phyloP scores from a whole-genome alignment of 176 grass and related monocot genomes.

The Neostapfia colusana region DNA sequence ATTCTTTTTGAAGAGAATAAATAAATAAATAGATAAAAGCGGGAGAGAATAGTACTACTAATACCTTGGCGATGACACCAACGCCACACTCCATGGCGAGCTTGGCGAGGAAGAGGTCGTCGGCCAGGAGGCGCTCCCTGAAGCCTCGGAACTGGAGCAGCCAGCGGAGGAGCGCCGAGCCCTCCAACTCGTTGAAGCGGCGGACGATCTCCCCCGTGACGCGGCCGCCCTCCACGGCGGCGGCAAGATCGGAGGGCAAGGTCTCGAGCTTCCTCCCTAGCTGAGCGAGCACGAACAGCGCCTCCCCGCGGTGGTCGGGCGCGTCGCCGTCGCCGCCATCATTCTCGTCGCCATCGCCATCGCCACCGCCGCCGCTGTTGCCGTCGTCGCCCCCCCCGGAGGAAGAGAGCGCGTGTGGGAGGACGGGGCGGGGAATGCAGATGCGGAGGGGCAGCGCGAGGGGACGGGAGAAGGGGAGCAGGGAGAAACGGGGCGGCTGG shows the following conservation, averaged over 20 bases:
- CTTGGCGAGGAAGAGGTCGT: constrained; percentile 92
- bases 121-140: constrained; percentile 80
- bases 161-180: constrained; percentile 57
- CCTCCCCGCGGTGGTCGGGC: constrained; percentile 23
- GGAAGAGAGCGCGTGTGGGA: constrained; percentile 33
- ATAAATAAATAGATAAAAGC: neutral
- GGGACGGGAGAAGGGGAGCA: constrained; percentile 21
- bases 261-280: constrained; percentile 60
- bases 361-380: neutral
- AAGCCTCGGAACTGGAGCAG: constrained; percentile 72
- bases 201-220: constrained; percentile 66
- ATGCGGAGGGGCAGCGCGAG: constrained; percentile 30
- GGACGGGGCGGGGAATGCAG: constrained; percentile 25
- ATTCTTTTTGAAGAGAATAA: neutral
- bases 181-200: constrained; percentile 69
- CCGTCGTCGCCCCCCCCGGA: neutral
- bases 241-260: constrained; percentile 68
- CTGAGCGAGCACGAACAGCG: constrained; percentile 63
- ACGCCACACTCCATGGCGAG: constrained; percentile 78
- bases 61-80: constrained; percentile 74
- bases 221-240: constrained; percentile 60
- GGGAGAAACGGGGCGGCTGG: neutral
- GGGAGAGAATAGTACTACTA: too few relatives aligned
- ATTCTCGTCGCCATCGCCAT: neutral
- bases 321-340: neutral